Conservation (phyloP, 1,139 yeast species). For the Candida gigantensis region DNA sequence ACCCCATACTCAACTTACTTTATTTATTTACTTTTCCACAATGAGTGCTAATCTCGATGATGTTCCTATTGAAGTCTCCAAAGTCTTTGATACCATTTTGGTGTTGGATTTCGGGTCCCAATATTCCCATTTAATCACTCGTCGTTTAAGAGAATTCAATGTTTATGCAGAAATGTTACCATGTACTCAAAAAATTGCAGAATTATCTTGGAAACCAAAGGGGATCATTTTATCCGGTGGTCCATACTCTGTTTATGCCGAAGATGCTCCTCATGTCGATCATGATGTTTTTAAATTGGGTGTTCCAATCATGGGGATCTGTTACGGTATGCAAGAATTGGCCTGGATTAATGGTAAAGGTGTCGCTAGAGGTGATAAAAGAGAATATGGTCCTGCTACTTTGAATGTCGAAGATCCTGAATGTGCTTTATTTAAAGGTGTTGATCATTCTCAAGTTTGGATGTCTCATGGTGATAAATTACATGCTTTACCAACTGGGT, state of each 20-base stretch:
- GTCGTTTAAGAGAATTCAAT: constrained; percentile 97
- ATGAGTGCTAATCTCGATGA: constrained; percentile 20
- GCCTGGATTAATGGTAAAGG: constrained; percentile 98
- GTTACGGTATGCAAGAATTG: constrained; percentile 98
- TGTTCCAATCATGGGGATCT: constrained; percentile 95
- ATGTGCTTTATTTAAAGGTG: constrained; percentile 79
- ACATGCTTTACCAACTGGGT: constrained; percentile 86
- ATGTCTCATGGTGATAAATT: constrained; percentile 99
- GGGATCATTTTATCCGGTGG: constrained; percentile 97
- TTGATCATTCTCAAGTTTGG: constrained; percentile 96
- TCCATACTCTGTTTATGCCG: constrained; percentile 95
- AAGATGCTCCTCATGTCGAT: constrained; percentile 97
- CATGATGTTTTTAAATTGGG: constrained; percentile 85
- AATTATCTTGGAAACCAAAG: constrained; percentile 90
- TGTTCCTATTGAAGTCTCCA: constrained; percentile 65
- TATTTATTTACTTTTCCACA: background rate
- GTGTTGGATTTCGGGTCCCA: constrained; percentile 98
- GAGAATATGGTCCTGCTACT: constrained; percentile 98
- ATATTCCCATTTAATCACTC: constrained; percentile 93
- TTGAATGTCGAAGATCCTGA: constrained; percentile 68
- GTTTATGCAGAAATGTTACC: constrained; percentile 99
- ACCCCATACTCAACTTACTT: constrained; percentile 1
- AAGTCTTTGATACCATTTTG: constrained; percentile 91
- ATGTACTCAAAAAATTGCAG: constrained; percentile 94
- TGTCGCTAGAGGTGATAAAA: constrained; percentile 94